These are phyloP conservation scores for Penicillium rolfsii DNA, from an alignment of 2,329 filamentous ascomycete genomes.

Conservation along the genomic window DNA sequence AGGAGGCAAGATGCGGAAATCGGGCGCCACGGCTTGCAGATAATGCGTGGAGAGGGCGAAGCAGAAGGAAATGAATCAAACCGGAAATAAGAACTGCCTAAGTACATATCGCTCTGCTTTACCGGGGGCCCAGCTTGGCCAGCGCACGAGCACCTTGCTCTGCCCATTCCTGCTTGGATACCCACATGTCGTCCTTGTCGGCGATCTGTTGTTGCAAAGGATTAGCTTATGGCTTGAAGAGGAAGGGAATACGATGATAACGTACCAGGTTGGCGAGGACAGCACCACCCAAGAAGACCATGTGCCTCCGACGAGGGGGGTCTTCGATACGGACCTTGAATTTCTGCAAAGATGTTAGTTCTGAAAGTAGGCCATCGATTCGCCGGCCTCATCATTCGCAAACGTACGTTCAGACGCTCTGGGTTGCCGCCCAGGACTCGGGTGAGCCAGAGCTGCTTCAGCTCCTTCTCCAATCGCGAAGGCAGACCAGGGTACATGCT, in stretches of 20 bases:
- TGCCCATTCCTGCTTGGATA: slow-evolving; percentile 94
- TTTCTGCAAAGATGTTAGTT: slow-evolving; percentile 61
- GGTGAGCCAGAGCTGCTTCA: slow-evolving; percentile 98
- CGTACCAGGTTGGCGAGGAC: slow-evolving; percentile 89
- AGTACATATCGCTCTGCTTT: slow-evolving; percentile 34
- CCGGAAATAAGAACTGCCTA: slow-evolving; percentile 21
- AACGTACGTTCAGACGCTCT: slow-evolving; percentile 73
- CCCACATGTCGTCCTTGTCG: slow-evolving; percentile 99
- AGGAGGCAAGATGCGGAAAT: slow-evolving; percentile 8
- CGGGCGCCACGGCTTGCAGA: slow-evolving; percentile 26
- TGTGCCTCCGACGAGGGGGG: slow-evolving; percentile 90
- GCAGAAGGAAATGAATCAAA: slow-evolving; percentile 23
- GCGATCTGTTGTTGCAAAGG: slow-evolving; percentile 66
- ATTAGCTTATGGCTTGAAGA: slow-evolving; percentile 18
- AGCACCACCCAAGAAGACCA: slow-evolving; percentile 98
- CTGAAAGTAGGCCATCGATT: background rate
- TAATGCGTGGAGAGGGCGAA: slow-evolving; percentile 22
- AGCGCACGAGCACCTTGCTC: slow-evolving; percentile 83
- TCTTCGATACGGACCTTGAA: slow-evolving; percentile 99
- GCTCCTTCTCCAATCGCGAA: slow-evolving; percentile 92
- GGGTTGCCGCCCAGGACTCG: slow-evolving; percentile 88
- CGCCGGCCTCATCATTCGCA: background rate
- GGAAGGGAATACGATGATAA: slow-evolving; percentile 10
- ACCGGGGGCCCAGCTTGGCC: slow-evolving; percentile 92
- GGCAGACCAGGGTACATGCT: slow-evolving; percentile 99